Evolutionary conservation across 1,284 basidiomycete species (phyloP).

Genomic region (Nidula niveotomentosa): DNA sequence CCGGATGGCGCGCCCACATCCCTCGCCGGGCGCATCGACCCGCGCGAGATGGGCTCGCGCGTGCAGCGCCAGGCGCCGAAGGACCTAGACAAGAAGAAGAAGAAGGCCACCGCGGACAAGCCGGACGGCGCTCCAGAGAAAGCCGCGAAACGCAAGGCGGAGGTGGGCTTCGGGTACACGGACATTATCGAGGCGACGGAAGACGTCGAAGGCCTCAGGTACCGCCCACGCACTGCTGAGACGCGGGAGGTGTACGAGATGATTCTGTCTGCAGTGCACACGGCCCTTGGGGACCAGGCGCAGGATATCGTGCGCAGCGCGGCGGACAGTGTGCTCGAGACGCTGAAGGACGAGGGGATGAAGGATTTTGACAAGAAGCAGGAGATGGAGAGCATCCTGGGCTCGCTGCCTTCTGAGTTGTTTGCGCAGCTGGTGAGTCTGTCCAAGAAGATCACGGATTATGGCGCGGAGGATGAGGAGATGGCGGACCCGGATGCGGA

Average conservation of each 20-base stretch:
- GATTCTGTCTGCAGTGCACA: constrained; percentile 84
- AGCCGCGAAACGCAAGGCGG: constrained; percentile 51
- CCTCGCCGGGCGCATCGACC: constrained; percentile 89
- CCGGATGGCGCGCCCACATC: constrained; percentile 96
- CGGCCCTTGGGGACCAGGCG: constrained; percentile 89
- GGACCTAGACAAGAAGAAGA: constrained; percentile 96
- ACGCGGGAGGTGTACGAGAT: constrained; percentile 95
- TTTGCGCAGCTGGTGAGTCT: constrained; percentile 89
- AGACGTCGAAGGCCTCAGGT: constrained; percentile 90
- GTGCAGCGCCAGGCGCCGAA: constrained; percentile 84
- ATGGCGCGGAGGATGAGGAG: constrained; percentile 83
- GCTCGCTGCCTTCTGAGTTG: constrained; percentile 67
- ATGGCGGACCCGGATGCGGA: constrained; percentile 76
- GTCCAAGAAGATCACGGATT: constrained; percentile 97
- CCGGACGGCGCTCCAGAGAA: constrained; percentile 59
- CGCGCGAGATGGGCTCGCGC: constrained; percentile 92
- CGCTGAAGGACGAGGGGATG: constrained; percentile 86
- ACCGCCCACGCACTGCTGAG: constrained; percentile 91
- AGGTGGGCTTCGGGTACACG: constrained; percentile 71
- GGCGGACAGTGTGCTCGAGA: constrained; percentile 88
- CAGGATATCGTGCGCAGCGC: constrained; percentile 96
- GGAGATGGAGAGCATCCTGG: constrained; percentile 84
- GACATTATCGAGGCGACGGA: constrained; percentile 94
- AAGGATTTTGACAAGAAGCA: constrained; percentile 99
- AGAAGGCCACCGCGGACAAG: constrained; percentile 59